These are phyloP conservation scores for Diplocarpon mali DNA, from an alignment of 2,329 filamentous ascomycete genomes.

Conservation along the genomic window DNA sequence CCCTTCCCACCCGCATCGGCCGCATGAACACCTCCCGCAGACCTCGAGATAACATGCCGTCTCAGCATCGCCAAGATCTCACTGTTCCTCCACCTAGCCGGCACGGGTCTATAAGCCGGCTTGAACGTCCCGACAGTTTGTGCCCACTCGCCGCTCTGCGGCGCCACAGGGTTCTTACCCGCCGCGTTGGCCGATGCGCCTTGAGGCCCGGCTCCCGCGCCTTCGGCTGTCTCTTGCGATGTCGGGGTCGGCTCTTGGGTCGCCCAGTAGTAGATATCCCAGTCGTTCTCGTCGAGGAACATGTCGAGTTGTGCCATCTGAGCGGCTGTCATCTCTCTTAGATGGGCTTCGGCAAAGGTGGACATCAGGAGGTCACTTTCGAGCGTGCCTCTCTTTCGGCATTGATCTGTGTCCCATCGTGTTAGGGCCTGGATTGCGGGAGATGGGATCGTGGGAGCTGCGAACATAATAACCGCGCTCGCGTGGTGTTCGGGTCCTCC, in stretches of 20 bases:
- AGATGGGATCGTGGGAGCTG: constrained; percentile 1
- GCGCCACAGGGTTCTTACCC: constrained; percentile 17
- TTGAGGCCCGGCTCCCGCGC: constrained; percentile 31
- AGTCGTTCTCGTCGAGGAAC: constrained; percentile 98
- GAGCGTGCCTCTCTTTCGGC: constrained; percentile 88
- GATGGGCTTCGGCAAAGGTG: constrained; percentile 78
- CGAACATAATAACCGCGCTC: constrained; percentile 66
- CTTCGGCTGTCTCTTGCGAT: constrained; percentile 45
- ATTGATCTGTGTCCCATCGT: constrained; percentile 60
- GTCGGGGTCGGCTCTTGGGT: constrained; percentile 65
- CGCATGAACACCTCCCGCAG: constrained; percentile 42
- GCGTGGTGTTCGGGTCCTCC: constrained; percentile 77
- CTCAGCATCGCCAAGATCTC: constrained; percentile 68
- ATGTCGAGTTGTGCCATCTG: constrained; percentile 79
- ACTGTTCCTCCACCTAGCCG: constrained; percentile 71
- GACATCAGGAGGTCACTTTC: constrained; percentile 93
- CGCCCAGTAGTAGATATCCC: constrained; percentile 99
- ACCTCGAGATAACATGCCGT: constrained; percentile 65
- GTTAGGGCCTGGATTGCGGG: not conserved
- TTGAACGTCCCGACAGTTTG: constrained; percentile 93
- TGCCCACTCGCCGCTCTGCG: constrained; percentile 71
- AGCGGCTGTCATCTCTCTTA: constrained; percentile 58
- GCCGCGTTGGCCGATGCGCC: constrained; percentile 19
- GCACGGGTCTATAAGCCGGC: constrained; percentile 86
- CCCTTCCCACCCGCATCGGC: constrained; percentile 12